Evolutionary conservation across 2,329 filamentous ascomycete genomes (phyloP).

Genomic region (Cephalotrichum gorgonifer): DNA sequence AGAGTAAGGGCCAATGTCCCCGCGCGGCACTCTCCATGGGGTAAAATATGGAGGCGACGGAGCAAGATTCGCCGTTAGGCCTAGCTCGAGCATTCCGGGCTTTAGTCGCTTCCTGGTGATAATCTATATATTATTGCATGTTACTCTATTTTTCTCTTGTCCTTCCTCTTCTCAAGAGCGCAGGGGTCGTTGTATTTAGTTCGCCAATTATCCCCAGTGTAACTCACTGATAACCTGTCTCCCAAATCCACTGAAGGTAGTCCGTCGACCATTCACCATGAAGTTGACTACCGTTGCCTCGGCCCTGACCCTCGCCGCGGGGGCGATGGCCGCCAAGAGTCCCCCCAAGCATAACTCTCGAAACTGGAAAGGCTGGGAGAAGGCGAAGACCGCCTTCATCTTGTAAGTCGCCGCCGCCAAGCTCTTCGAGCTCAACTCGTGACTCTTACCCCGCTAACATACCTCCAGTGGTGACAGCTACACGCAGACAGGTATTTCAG

Average conservation of each 20-base stretch:
- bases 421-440: neutral
- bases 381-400: slow-evolving; percentile 6
- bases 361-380: slow-evolving; percentile 5
- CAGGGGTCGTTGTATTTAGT: too few species aligned
- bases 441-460: neutral
- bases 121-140: neutral
- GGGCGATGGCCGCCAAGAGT: neutral
- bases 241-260: too few species aligned
- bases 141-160: neutral
- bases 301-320: slow-evolving; percentile 1
- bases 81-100: too few species aligned
- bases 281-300: neutral
- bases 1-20: too few species aligned
- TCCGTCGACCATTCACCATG: neutral
- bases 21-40: too few species aligned
- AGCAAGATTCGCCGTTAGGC: too few species aligned
- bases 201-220: too few species aligned
- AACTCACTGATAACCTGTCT: too few species aligned
- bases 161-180: neutral
- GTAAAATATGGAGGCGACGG: too few species aligned
- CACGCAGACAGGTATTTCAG: slow-evolving; percentile 15
- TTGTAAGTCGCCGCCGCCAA: slow-evolving; percentile 3
- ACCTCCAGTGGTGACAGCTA: slow-evolving; percentile 21
- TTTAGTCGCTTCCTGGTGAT: neutral
- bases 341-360: neutral